A percentile compares a stretch with the other conserved stretches of the same genome.
These are phyloP conservation scores for Aspergillus kassunensis DNA, from an alignment of 495 filamentous ascomycete species.

Conservation along the genomic window DNA sequence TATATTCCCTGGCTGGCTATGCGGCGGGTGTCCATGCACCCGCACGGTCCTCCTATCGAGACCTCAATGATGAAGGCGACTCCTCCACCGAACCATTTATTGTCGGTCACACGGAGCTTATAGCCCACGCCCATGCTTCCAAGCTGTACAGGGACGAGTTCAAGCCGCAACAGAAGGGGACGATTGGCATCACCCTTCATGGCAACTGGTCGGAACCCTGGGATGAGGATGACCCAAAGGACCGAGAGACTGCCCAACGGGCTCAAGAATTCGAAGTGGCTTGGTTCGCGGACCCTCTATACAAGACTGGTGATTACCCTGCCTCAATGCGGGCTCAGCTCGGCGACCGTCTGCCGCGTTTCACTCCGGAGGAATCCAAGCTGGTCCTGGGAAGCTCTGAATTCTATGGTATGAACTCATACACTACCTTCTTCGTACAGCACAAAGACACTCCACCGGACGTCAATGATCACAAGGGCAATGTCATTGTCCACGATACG, in stretches of 20 bases:
- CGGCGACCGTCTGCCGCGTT: conserved; percentile 43
- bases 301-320: conserved; percentile 46
- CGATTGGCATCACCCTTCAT: conserved; percentile 45
- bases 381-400: conserved; percentile 45
- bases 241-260: conserved; percentile 42
- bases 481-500: conserved; percentile 38
- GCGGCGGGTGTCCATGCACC: conserved; percentile 47
- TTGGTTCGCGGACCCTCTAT: conserved; percentile 49
- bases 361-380: conserved; percentile 37
- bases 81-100: conserved; percentile 45
- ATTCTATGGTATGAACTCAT: conserved; percentile 52
- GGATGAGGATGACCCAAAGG: conserved; percentile 37
- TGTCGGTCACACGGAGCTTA: conserved; percentile 40
- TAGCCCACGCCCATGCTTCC: conserved; percentile 40
- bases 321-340: conserved; percentile 45
- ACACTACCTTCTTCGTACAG: conserved; percentile 45
- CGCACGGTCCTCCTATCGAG: conserved; percentile 39
- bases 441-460: conserved; percentile 34
- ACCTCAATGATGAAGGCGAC: conserved; percentile 43
- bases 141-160: conserved; percentile 42
- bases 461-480: conserved; percentile 44
- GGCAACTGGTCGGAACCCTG: conserved; percentile 50
- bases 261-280: conserved; percentile 46
- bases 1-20: conserved; percentile 45
- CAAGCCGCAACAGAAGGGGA: conserved; percentile 36